Evolutionary conservation across 768 basidiomycete species (phyloP), one percentile per base, ranked within the genome.

Genomic region (Mycena vitilis): DNA sequence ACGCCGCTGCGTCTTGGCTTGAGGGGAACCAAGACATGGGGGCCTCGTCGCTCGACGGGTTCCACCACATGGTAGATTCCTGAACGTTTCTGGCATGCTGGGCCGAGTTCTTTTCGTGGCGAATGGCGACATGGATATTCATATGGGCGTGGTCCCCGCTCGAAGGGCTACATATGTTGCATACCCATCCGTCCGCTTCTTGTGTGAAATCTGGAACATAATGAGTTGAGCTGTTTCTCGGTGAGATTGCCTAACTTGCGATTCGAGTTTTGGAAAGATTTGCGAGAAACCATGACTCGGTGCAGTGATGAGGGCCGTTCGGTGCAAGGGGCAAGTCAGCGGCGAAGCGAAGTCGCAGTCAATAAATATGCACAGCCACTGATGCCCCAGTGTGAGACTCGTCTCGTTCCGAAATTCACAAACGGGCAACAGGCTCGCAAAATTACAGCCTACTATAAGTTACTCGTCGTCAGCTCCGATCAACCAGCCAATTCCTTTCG

Each of bases 401-500:
- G 30, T 30, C 30, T 30, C 30, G 30, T 30, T 30, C 30, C 30
- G 30, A 30, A 30, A 2, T 30, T 5, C 30, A 30, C 5, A 30
- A 30, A 30, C 30, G 30, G 30, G 3, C 30, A 30, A 30, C 30
- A 30, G 30, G 30, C 30, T 30, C 30, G 5, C 30, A 30, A 30
- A 5, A 30, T 30, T 22, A 63, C 61, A 44, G 55, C 61, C 58
- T 42, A 20, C 49, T 55, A 38, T 22, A 42, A n/a, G 76, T 69
- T 72, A 71, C 72, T 81, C 77, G 55, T 89, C 91, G 68, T 96
- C 95, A 15, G 90, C 93, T 48, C 97, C 97, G 65, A 99, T 90
- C 36, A 99, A 83, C 97, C 97, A 99, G 36, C 96, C 96, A 60
- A 99, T 94, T 10, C 97, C 97, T 74, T 92, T 91, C 44, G 94